Evolutionary conservation across 495 filamentous ascomycete species (phyloP).

Genomic region (Podospora pseudocomata): DNA sequence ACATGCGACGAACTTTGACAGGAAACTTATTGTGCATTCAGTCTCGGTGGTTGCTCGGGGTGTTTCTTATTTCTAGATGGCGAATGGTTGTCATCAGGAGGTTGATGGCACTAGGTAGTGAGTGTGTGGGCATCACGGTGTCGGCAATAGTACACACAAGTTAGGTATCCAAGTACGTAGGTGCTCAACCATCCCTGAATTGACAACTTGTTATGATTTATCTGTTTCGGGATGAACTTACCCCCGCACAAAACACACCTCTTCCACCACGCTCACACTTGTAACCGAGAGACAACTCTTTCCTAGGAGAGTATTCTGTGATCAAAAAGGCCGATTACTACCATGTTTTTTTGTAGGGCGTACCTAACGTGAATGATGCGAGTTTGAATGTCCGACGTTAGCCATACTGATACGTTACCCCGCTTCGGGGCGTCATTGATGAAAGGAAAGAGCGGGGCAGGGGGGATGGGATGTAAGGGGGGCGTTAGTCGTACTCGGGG

Average conservation of each 20-base stretch:
- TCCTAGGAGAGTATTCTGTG: too few species aligned
- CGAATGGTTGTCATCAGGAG: not conserved
- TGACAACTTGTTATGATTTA: too few species aligned
- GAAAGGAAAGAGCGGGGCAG: not conserved
- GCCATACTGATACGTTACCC: not conserved
- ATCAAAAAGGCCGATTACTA: too few species aligned
- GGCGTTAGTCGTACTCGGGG: too few species aligned
- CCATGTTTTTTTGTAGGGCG: too few species aligned
- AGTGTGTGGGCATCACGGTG: not conserved
- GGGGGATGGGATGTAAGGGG: not conserved
- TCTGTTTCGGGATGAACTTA: not conserved
- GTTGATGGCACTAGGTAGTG: too few species aligned
- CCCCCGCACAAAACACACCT: too few species aligned
- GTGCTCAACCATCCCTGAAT: too few species aligned
- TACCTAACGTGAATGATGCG: not conserved
- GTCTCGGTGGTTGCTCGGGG: not conserved
- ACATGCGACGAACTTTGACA: too few species aligned
- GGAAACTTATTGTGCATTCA: not conserved
- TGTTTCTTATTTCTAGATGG: not conserved
- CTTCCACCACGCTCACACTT: too few species aligned
- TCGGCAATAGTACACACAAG: not conserved
- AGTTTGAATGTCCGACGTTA: not conserved
- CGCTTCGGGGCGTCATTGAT: conserved; percentile 1
- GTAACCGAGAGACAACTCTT: too few species aligned
- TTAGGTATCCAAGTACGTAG: too few species aligned